Base-by-base conservation (phyloP, 495 filamentous ascomycete species). In the Xylaria venustula region DNA sequence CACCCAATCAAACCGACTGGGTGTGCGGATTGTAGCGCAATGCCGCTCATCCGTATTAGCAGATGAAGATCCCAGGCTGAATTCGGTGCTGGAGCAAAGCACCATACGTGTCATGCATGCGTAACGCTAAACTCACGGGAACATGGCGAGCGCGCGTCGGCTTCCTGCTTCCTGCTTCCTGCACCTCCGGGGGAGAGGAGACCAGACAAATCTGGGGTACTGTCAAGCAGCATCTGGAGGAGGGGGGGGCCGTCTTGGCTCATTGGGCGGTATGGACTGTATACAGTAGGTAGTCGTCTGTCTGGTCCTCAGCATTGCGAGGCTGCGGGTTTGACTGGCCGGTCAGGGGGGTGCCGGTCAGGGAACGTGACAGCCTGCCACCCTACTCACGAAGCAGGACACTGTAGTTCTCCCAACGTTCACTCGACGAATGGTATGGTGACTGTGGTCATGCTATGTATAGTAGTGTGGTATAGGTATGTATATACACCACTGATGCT, bases 91-190 rank as follows among this genome's bases (percentile, higher is more conserved):
- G 50, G 14, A 40, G 37, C 7, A 40, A 11, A 15, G 6, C 14
- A 40, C 37, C 37, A 40, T 19, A 55, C 53, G 53, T 55, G 53
- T 55, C 53, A 45, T 55, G 53, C 53, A 55, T 45, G 37, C 40
- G 40, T 26, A 19, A 30, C 36, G 53, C 53, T 45, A 37, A 37
- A 40, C 40, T 55, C 26, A 55, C 53, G 37, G 53, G 25, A 55
- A 45, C 53, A 45, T 9, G 28, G 51, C 49, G 49, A 54, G 34
- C 14, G 22, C 30, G 44, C 20, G 53, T 55, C 26, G 53, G 53
- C 53, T 34, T 32, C n/a, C n/a, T n/a, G n/a, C n/a, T n/a, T n/a
- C n/a, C n/a, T n/a, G n/a, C n/a, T n/a, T n/a, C 36, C 53, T 55
- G 53, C 37, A 34, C 53, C 37, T 32, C 53, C 37, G 53, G n/a